Evolutionary conservation across 129 eudicot species (phyloP).

Genomic region (Flaveria robusta): DNA sequence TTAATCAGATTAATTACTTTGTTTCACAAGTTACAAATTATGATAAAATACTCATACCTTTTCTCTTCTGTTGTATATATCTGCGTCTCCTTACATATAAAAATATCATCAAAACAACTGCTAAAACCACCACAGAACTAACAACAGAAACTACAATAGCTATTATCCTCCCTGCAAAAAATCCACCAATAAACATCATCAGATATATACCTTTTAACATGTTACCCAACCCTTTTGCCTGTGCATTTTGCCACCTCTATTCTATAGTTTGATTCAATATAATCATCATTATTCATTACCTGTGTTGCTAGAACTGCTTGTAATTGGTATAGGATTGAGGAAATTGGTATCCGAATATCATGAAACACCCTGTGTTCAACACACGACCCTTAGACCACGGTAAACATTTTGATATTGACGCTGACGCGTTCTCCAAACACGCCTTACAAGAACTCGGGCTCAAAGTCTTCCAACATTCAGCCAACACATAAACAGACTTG

Average conservation of each 20-base stretch:
- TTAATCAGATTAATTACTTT: neutral
- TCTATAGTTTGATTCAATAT: neutral
- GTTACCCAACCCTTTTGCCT: neutral
- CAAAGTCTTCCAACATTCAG: constrained; percentile 77
- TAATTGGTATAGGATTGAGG: constrained; percentile 55
- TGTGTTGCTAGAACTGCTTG: constrained; percentile 52
- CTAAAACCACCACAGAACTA: constrained; percentile 56
- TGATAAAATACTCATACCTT: constrained; percentile 44
- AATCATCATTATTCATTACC: neutral
- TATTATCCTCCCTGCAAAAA: constrained; percentile 52
- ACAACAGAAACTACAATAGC: constrained; percentile 51
- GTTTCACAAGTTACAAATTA: neutral
- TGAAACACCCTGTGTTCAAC: constrained; percentile 69
- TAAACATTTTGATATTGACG: constrained; percentile 50
- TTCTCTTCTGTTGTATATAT: constrained; percentile 58
- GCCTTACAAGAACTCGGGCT: constrained; percentile 50
- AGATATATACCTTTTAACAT: neutral
- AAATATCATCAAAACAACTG: constrained; percentile 47
- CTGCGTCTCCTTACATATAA: constrained; percentile 51
- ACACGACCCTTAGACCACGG: constrained; percentile 76
- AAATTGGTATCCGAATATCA: constrained; percentile 79
- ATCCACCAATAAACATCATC: neutral
- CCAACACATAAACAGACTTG: constrained; percentile 57
- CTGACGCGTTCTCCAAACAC: constrained; percentile 64
- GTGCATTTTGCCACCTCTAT: neutral